Evolutionary conservation across 768 basidiomycete species (phyloP).

Genomic region (Trametes sanguinea): DNA sequence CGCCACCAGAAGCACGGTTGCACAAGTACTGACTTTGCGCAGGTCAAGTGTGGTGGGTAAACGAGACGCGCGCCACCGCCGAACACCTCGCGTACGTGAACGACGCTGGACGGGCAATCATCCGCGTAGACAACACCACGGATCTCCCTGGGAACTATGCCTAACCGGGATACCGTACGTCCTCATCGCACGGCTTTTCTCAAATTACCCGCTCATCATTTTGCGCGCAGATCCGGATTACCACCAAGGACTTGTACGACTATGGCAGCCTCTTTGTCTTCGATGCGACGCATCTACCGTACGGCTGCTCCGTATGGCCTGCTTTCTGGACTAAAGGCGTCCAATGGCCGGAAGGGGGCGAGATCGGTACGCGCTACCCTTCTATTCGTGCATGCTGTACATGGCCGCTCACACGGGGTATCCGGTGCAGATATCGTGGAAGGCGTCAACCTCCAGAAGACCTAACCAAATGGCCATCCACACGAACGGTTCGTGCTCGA

Average conservation of each 20-base stretch:
- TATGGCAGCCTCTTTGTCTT: slow-evolving; percentile 50
- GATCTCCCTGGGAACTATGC: slow-evolving; percentile 48
- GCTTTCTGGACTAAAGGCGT: slow-evolving; percentile 37
- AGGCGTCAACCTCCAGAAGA: slow-evolving; percentile 50
- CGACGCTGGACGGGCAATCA: slow-evolving; percentile 59
- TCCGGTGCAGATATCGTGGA: slow-evolving; percentile 59
- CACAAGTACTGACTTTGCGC: neutral
- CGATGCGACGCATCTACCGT: slow-evolving; percentile 52
- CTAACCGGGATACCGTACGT: slow-evolving; percentile 60
- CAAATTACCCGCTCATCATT: neutral
- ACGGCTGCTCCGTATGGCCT: slow-evolving; percentile 58
- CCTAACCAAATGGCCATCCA: slow-evolving; percentile 64
- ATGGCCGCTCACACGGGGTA: neutral
- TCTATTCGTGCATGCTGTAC: neutral
- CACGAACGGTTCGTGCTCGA: slow-evolving; percentile 42
- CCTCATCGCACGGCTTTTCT: neutral
- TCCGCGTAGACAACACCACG: slow-evolving; percentile 74
- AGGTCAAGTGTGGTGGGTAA: slow-evolving; percentile 69
- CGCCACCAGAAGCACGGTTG: too few species aligned
- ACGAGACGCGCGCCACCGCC: slow-evolving; percentile 45
- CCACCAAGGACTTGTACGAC: slow-evolving; percentile 43
- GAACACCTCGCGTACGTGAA: slow-evolving; percentile 62
- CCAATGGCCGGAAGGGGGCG: slow-evolving; percentile 49
- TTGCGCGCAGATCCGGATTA: slow-evolving; percentile 44
- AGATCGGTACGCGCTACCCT: slow-evolving; percentile 29